Conservation (phyloP, 176 grass and related monocot species). For the Aegilops tauschii region DNA sequence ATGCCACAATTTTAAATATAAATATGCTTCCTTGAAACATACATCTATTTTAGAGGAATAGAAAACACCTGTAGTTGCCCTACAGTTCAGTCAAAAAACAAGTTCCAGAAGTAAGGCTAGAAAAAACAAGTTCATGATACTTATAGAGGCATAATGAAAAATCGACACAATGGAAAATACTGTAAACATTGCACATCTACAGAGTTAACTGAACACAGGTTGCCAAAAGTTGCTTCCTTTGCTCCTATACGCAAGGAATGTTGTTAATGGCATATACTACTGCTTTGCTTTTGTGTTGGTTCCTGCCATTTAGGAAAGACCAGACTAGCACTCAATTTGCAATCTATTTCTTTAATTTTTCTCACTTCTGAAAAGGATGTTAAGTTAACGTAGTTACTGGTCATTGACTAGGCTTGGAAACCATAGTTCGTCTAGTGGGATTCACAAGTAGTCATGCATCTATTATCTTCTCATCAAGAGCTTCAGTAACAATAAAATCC, state of each 20-base stretch:
- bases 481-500: not conserved
- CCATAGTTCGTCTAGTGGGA: not conserved
- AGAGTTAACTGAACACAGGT: not conserved
- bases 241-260: not conserved
- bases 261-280: not conserved
- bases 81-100: not conserved
- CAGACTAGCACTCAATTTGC: not conserved
- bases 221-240: not conserved
- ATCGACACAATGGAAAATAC: not conserved
- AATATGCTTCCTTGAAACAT: not conserved
- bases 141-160: not conserved
- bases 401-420: not conserved
- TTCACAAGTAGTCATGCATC: not conserved
- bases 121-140: not conserved
- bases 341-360: not conserved
- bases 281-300: not conserved
- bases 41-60: not conserved
- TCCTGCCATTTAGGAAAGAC: not conserved
- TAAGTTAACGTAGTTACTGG: not conserved
- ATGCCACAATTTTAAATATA: slow-evolving; percentile 10
- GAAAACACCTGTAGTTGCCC: not conserved
- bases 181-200: not conserved
- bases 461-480: not conserved
- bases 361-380: not conserved
- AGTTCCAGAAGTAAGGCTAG: not conserved